Evolutionary conservation across 176 grass and related monocot species (phyloP), one percentile per base, ranked within the genome.

Genomic region (Aechmea fasciata): DNA sequence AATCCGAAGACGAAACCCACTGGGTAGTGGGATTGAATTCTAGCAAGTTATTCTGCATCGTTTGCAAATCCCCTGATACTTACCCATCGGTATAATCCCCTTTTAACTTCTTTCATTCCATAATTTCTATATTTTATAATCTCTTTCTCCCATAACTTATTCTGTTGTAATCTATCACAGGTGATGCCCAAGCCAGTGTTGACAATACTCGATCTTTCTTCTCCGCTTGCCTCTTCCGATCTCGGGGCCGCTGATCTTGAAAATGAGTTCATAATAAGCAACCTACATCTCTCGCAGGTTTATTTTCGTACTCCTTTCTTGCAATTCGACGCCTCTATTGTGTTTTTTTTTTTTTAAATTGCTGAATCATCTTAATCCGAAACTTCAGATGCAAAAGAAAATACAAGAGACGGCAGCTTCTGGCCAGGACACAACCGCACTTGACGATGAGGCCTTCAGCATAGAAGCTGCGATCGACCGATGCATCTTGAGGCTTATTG

Each of bases 401-500:
- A 83, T 92, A 64, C 76, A 85, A 66, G 86, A 85, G 57, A 66
- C 74, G 49, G 65, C 80, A 54, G 68, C 64, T 49, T 66, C 73
- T 18, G 89, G 83, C 70, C 68, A 80, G 18, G 81, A 97, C 74
- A 89, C 81, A 70, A 77, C 64, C 67, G 61, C 73, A 59, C 78
- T 87, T 52, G 89, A 92, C 11, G 88, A 91, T 69, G 93, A 97
- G 59, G 89, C 84, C 63, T 97, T 97, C 73, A 87, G 72, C 72
- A 73, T 77, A 65, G 93, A 97, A 81, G 89, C 86, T 76, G 81
- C 81, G 76, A 79, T 97, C 70, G 93, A 97, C 63, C 84, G 79
- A 6, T 92, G 89, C 84, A 97, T 90, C 69, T 81, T 97, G 67
- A 92, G 87, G 73, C 89, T 97, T 52, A 97, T 97, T 71, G 91